Conservation (phyloP, 2,329 filamentous ascomycete genomes). For the Incumbomyces lentus region DNA sequence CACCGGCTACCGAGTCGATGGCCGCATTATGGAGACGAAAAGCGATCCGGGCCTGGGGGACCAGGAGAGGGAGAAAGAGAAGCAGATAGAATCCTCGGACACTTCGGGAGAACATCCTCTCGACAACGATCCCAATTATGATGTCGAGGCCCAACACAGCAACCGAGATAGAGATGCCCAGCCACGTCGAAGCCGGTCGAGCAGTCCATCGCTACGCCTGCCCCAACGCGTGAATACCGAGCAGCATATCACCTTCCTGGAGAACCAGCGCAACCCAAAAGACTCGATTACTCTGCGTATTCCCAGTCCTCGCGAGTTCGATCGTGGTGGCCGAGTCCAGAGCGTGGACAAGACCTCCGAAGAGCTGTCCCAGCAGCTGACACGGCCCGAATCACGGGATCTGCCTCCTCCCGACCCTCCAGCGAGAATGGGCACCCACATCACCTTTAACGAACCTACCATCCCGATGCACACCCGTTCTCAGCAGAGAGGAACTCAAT, state of each 20-base stretch:
- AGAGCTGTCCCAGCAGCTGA: slow-evolving; percentile 21
- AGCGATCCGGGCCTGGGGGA: background rate
- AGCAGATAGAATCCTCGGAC: slow-evolving; percentile 5
- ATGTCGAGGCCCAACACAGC: background rate
- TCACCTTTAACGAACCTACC: slow-evolving; percentile 39
- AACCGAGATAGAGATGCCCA: slow-evolving; percentile 13
- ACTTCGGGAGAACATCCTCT: background rate
- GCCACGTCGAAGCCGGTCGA: slow-evolving; percentile 9
- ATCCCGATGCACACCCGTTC: slow-evolving; percentile 21
- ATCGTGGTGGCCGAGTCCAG: slow-evolving; percentile 65
- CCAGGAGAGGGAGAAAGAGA: slow-evolving; percentile 6
- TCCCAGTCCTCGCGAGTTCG: slow-evolving; percentile 81
- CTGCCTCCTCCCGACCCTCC: background rate
- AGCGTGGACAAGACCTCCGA: slow-evolving; percentile 40
- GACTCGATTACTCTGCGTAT: slow-evolving; percentile 72
- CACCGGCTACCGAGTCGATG: slow-evolving; percentile 9
- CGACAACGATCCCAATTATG: too few relatives aligned
- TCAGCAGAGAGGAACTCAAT: slow-evolving; percentile 24
- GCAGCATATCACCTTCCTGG: slow-evolving; percentile 78
- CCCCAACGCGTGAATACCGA: slow-evolving; percentile 50
- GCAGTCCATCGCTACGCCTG: slow-evolving; percentile 39
- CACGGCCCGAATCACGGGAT: slow-evolving; percentile 20
- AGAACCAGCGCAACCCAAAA: slow-evolving; percentile 66
- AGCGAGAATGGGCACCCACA: slow-evolving; percentile 24
- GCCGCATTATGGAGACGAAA: background rate